Conservation (phyloP, 2,329 filamentous ascomycete species). For the Graphilbum ipis-grandicollis region DNA sequence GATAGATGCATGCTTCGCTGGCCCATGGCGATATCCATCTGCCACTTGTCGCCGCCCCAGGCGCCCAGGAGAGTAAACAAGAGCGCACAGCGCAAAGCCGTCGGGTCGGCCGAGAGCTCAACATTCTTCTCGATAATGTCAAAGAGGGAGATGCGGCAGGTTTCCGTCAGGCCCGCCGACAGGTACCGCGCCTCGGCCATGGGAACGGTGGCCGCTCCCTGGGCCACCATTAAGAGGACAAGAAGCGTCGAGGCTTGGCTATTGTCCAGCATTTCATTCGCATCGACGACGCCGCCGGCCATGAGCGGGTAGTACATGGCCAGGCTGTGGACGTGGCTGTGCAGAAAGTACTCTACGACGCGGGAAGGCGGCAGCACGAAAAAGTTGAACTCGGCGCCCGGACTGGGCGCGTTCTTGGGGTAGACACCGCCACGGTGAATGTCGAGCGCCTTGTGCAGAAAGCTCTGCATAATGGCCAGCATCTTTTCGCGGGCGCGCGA, state of each 20-base stretch:
- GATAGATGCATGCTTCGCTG: constrained; percentile 57
- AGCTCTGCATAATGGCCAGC: constrained; percentile 53
- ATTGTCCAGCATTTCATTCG: constrained; percentile 49
- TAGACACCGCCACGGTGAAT: constrained; percentile 38
- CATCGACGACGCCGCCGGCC: constrained; percentile 40
- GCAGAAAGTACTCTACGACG: constrained; percentile 50
- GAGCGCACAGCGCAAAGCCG: constrained; percentile 46
- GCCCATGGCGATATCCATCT: constrained; percentile 62
- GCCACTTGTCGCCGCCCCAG: constrained; percentile 63
- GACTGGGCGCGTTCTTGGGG: constrained; percentile 15
- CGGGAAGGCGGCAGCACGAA: constrained; percentile 47
- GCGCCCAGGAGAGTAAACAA: constrained; percentile 51
- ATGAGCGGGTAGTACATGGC: constrained; percentile 50
- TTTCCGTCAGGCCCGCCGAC: constrained; percentile 50
- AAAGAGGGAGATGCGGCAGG: constrained; percentile 54
- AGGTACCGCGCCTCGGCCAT: constrained; percentile 47
- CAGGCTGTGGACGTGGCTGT: constrained; percentile 47
- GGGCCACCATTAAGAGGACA: constrained; percentile 55
- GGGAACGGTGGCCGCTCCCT: constrained; percentile 49
- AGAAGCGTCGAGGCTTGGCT: constrained; percentile 49
- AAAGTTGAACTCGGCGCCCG: constrained; percentile 33
- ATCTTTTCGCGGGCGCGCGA: constrained; percentile 45
- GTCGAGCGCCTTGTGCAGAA: constrained; percentile 52
- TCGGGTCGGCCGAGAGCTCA: constrained; percentile 46
- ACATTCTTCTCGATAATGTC: constrained; percentile 57